Conservation (phyloP, 2,329 filamentous ascomycete genomes). For the Claviceps sorghi region DNA sequence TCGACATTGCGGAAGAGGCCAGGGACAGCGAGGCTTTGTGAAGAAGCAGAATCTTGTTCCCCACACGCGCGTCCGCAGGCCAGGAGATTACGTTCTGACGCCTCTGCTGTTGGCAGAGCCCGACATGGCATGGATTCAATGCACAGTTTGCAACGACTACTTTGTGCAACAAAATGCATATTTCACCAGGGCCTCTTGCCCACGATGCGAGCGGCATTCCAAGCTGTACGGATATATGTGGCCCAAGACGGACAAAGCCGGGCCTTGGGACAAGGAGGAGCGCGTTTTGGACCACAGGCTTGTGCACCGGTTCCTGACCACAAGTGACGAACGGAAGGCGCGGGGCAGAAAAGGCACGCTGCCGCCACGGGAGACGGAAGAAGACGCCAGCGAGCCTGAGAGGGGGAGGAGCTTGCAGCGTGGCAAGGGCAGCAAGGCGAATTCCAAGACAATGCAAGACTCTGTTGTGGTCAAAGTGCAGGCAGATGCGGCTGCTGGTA, state of each 20-base stretch:
- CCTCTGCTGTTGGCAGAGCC: slow-evolving; percentile 60
- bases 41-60: slow-evolving; percentile 18
- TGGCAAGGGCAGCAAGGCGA: slow-evolving; percentile 8
- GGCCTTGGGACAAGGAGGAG: slow-evolving; percentile 56
- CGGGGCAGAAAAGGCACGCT: slow-evolving; percentile 26
- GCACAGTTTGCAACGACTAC: slow-evolving; percentile 63
- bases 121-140: slow-evolving; percentile 73
- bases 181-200: slow-evolving; percentile 71
- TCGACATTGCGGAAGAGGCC: slow-evolving; percentile 15
- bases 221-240: slow-evolving; percentile 91
- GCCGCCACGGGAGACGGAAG: slow-evolving; percentile 14
- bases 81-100: slow-evolving; percentile 74
- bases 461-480: background rate
- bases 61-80: slow-evolving; percentile 33
- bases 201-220: slow-evolving; percentile 84
- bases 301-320: slow-evolving; percentile 68
- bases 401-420: slow-evolving; percentile 1
- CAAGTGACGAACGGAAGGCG: slow-evolving; percentile 48
- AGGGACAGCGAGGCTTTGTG: slow-evolving; percentile 17
- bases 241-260: slow-evolving; percentile 84
- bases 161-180: slow-evolving; percentile 88
- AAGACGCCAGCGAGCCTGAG: slow-evolving; percentile 13
- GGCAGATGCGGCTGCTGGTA: slow-evolving; percentile 1
- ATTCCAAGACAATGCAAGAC: background rate
- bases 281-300: slow-evolving; percentile 71